Conservation (phyloP, 306 rosid genomes). For the Cucumis sativus region Cucumber_9930_V3 NC_026656.2:22302501-22303000, state of each 20-base stretch:
- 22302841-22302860: background rate
- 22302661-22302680: conserved; percentile 1
- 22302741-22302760: background rate
- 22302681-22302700: conserved; percentile 29
- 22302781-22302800: background rate
- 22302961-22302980: conserved; percentile 58
- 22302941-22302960: conserved; percentile 25
- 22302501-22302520: too few species aligned
- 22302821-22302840: background rate
- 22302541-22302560: background rate
- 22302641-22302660: background rate
- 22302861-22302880: background rate
- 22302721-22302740: background rate
- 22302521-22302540: background rate
- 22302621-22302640: background rate
- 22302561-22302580: background rate
- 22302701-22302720: conserved; percentile 17
- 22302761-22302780: conserved; percentile 7
- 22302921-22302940: conserved; percentile 4
- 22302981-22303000: conserved; percentile 36
- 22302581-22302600: background rate
- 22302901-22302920: conserved; percentile 15
- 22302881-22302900: conserved; percentile 1
- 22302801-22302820: background rate
- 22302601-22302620: background rate